Evolutionary conservation across 768 basidiomycete species (phyloP), one percentile per base, ranked within the genome.

Genomic region (Amanita rubescens): DNA sequence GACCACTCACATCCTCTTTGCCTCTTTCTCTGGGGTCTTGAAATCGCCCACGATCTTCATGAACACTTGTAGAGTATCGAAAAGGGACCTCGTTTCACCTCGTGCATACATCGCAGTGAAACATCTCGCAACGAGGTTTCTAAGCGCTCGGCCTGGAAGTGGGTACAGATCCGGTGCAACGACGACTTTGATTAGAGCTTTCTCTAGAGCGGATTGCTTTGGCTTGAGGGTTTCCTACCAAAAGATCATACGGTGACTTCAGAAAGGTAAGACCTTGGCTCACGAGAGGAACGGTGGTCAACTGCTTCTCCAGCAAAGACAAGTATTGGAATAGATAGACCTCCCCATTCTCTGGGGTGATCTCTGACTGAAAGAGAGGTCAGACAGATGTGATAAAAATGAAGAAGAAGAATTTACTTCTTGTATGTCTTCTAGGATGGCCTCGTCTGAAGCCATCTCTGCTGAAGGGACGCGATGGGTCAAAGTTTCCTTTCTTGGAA

Each of bases 241-340:
- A 47, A 10, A 17, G 33, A 9, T 53, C 30, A 56, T 45, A 22
- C 44, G 27, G 12, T 34, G 32, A 20, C 22, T 44, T 22, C 46
- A 10, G 44, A 3, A 20, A 2, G 20, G 46, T 12, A 20, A 35
- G 6, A 37, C 24, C 8, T 30, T 33, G 6, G 70, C 87, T 49
- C 61, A 91, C 90, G 25, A 76, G 61, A 1, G 76, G 60, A 14
- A 76, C 70, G 1, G 72, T 68, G 22, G 69, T 72, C 17, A 90
- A 65, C 22, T 73, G 75, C 63, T 77, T 79, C 65, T 91, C 84
- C 2, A 79, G 77, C 9, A 75, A 70, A 6, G 82, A 79, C 9
- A 94, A 75, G 88, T 90, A 95, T 61, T 87, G 86, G 61, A 94
- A 87, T 14, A 94, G 67, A 61, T 90, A 88, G 48, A 93, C 77